A percentile compares a stretch with the other conserved stretches of the same genome.
These are phyloP conservation scores for Moniliophthora roreri DNA, from an alignment of 1,284 basidiomycete genomes.

Conservation along the genomic window DNA sequence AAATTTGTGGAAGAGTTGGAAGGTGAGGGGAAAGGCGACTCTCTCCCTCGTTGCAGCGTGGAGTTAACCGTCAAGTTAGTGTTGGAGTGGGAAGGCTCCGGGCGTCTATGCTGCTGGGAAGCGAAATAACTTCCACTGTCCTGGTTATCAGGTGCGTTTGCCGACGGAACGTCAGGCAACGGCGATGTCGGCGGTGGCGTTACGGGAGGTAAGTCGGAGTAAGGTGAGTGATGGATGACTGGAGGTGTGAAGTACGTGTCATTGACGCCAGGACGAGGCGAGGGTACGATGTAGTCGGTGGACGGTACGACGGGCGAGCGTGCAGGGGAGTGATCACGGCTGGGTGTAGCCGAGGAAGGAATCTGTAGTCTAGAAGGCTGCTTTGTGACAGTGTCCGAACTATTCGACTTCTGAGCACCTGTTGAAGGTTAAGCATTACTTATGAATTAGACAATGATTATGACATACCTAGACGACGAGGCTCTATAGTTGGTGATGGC, in stretches of 20 bases:
- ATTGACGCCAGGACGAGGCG: not conserved
- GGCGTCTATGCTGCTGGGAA: not conserved
- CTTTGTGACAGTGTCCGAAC: not conserved
- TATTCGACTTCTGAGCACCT: not conserved
- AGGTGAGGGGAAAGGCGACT: constrained; percentile 11
- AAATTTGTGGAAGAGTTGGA: too few relatives aligned
- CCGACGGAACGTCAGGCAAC: constrained; percentile 9
- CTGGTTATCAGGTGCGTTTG: not conserved
- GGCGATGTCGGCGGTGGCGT: constrained; percentile 25
- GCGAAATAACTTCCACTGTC: not conserved
- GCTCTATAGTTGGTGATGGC: not conserved
- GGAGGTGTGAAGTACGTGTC: constrained; percentile 4
- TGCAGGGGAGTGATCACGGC: constrained; percentile 2
- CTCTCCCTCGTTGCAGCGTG: constrained; percentile 7
- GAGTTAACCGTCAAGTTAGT: too few relatives aligned
- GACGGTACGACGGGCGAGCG: constrained; percentile 10
- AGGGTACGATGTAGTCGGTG: constrained; percentile 12
- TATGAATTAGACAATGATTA: not conserved
- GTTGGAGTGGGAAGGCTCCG: not conserved
- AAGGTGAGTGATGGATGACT: not conserved
- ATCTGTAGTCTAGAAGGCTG: not conserved
- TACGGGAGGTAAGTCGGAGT: constrained; percentile 10
- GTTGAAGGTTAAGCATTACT: not conserved
- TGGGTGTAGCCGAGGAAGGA: not conserved
- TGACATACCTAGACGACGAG: constrained; percentile 5